A percentile compares a stretch with the other conserved stretches of the same genome.
phyloP scores from a whole-genome alignment of 352 stramenopile genomes.

The Phytophthora vignae region DNA sequence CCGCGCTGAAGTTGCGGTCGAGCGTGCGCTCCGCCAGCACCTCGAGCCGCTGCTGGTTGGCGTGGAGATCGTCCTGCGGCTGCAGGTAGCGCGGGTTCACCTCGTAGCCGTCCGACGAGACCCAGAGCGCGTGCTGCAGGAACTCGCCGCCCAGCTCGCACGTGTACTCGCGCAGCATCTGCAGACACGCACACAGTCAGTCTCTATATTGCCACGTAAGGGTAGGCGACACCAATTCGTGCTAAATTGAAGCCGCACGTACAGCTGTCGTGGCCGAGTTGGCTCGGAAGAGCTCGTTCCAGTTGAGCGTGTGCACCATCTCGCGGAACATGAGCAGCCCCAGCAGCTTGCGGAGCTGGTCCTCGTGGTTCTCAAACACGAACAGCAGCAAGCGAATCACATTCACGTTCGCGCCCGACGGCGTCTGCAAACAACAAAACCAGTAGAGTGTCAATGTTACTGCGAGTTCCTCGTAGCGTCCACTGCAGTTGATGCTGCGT shows the following conservation, averaged over 20 bases:
- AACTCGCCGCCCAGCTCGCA: constrained; percentile 77
- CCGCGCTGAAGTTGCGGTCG: constrained; percentile 53
- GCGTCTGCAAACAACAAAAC: constrained; percentile 22
- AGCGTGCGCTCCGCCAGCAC: constrained; percentile 60
- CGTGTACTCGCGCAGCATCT: constrained; percentile 82
- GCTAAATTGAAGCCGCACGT: constrained; percentile 21
- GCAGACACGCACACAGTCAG: not conserved
- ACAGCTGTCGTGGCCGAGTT: constrained; percentile 79
- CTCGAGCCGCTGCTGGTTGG: constrained; percentile 65
- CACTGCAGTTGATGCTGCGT: not conserved
- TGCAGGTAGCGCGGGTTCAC: constrained; percentile 67
- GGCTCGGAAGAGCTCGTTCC: constrained; percentile 85
- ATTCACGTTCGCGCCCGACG: constrained; percentile 51
- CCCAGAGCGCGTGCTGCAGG: constrained; percentile 66
- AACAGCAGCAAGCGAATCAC: constrained; percentile 76
- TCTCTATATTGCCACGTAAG: constrained; percentile 1
- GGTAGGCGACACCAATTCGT: constrained; percentile 5
- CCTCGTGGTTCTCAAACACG: constrained; percentile 77
- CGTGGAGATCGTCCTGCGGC: constrained; percentile 48
- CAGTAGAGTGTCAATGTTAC: not conserved
- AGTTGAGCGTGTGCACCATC: constrained; percentile 83
- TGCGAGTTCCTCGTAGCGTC: not conserved
- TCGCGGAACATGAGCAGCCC: constrained; percentile 79
- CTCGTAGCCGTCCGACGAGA: constrained; percentile 57
- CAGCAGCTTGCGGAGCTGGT: constrained; percentile 74